phyloP scores from a whole-genome alignment of 768 basidiomycete species.

The Mycena rosella region DNA sequence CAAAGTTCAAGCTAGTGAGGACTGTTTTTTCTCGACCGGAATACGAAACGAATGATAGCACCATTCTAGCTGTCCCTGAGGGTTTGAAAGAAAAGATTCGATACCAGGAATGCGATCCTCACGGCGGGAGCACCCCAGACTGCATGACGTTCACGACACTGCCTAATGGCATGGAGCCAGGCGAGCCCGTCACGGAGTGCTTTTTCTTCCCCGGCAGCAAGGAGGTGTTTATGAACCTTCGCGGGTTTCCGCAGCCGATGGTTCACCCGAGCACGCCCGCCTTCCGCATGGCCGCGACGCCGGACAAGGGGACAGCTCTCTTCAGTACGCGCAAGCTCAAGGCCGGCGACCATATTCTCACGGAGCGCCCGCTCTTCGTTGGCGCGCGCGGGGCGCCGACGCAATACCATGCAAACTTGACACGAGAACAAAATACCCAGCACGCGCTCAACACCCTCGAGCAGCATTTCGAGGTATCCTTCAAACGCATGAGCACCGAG shows the following conservation, averaged over 20 bases:
- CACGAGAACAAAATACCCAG: not conserved
- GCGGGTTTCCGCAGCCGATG: constrained; percentile 34
- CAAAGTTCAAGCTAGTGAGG: no score
- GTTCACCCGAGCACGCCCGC: constrained; percentile 9
- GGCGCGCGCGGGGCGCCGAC: constrained; percentile 32
- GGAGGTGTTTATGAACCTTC: constrained; percentile 25
- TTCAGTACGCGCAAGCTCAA: constrained; percentile 47
- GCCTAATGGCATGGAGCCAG: not conserved
- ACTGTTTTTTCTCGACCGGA: no score
- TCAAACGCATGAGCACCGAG: constrained; percentile 44
- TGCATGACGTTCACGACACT: constrained; percentile 19
- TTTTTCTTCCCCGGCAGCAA: constrained; percentile 27
- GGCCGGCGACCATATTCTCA: constrained; percentile 49
- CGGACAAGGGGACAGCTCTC: constrained; percentile 45
- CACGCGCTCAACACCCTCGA: constrained; percentile 38
- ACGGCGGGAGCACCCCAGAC: not conserved
- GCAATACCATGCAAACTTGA: not conserved
- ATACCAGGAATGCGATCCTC: not conserved
- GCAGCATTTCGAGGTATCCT: constrained; percentile 33
- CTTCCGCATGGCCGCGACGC: constrained; percentile 29
- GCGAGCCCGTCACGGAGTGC: constrained; percentile 25
- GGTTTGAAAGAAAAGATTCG: not conserved
- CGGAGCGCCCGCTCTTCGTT: constrained; percentile 54
- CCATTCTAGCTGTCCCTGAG: constrained; percentile 5
- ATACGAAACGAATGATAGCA: not conserved